Base-by-base conservation (phyloP, 805 yeast species). In the Wickerhamomyces ciferrii region DNA sequence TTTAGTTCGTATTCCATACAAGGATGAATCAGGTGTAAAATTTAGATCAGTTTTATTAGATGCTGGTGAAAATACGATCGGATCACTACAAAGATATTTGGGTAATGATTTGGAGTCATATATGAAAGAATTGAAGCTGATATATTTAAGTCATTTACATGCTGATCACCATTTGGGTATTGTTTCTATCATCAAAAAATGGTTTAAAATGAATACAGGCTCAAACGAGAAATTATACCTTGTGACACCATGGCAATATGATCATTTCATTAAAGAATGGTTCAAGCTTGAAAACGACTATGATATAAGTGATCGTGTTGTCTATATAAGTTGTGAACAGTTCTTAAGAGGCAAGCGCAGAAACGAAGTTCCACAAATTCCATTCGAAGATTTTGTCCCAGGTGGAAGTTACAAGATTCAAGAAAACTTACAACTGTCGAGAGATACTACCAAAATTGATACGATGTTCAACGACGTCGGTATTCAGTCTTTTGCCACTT, bases 81-180 rank as follows among this genome's bases (percentile, higher is more conserved):
- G 96, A 2, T 67, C 87, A 0, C 64, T 94, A 50, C 61, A 68
- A 29, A 76, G 98, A 53, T 70, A 79, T 47, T 80, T 80, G 50
- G 82, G 83, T 0, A 68, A 71, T 10, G 68, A 67, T 17, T 51
- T 70, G 2, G 55, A 58, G 2, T 58, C 60, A 20, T 64, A 85
- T 2, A 71, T 91, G 51, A 53, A 66, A 37, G 95, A 91, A 55
- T 65, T 91, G 47, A 68, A 75, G 29, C 48, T 87, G 45, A 69
- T 92, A 19, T 87, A 79, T 57, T 68, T 94, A 45, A 85, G 96
- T 54, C 99, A 94, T 70, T 70, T 92, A 55, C 99, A 94, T 65
- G 99, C 98, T 0, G 99, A 94, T 62, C 99, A 94, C 62, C 97
- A 92, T 63, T 68, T 94, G 38, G 99, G 99, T 0, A 71, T 87